phyloP scores from a whole-genome alignment of 345 rosid genomes.

The Chamaenerion angustifolium region DNA sequence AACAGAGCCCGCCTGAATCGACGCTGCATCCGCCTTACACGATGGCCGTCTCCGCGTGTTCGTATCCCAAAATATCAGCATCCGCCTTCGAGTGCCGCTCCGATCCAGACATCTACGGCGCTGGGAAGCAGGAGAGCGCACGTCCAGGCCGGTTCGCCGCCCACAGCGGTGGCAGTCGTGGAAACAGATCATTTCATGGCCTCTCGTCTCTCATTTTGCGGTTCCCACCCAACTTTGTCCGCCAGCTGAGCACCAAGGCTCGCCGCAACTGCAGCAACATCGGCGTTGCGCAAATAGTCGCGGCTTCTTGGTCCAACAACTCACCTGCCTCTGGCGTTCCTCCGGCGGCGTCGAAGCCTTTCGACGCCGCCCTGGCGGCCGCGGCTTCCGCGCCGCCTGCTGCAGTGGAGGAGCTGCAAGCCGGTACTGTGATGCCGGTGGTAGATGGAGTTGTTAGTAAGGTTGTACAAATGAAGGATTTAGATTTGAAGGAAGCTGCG shows the following conservation, averaged over 20 bases:
- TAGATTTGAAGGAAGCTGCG: constrained; percentile 22
- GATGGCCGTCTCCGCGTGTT: constrained; percentile 11
- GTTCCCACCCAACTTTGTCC: constrained; percentile 93
- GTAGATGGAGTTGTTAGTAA: constrained; percentile 28
- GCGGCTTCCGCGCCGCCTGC: constrained; percentile 27
- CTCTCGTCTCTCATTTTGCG: constrained; percentile 58
- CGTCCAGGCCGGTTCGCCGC: constrained; percentile 14
- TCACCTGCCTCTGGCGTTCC: constrained; percentile 24
- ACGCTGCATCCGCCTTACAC: constrained; percentile 1
- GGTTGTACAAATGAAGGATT: constrained; percentile 41
- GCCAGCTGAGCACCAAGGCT: constrained; percentile 90
- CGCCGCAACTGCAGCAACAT: constrained; percentile 98
- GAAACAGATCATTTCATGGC: constrained; percentile 22
- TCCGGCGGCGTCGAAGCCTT: constrained; percentile 39
- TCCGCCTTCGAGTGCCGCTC: constrained; percentile 60
- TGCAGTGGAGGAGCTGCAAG: constrained; percentile 15
- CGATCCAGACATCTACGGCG: constrained; percentile 40
- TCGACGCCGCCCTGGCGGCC: constrained; percentile 26
- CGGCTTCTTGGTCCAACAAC: constrained; percentile 88
- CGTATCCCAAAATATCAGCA: constrained; percentile 4
- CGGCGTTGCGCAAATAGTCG: constrained; percentile 97
- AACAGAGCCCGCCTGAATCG: neutral
- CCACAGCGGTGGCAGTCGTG: constrained; percentile 13
- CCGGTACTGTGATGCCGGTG: constrained; percentile 25
- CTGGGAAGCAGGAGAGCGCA: constrained; percentile 4